These are phyloP conservation scores for Penicillium fimorum DNA, from an alignment of 495 filamentous ascomycete genomes.

Conservation along the genomic window DNA sequence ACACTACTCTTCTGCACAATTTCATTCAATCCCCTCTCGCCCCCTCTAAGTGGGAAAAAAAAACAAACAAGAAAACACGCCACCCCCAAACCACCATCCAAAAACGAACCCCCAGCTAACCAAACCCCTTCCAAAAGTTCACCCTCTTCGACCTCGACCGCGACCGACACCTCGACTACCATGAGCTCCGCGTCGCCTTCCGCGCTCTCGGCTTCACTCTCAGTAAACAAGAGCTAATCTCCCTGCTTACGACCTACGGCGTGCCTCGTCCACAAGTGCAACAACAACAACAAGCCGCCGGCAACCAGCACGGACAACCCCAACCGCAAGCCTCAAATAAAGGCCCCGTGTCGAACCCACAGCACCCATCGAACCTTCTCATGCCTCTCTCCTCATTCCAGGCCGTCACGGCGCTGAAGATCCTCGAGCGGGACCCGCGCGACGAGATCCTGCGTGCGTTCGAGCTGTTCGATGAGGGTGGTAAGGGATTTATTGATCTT, in stretches of 20 bases:
- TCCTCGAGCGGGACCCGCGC: conserved; percentile 75
- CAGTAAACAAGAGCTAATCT: conserved; percentile 76
- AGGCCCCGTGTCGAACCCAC: conserved; percentile 36
- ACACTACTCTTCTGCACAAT: neutral
- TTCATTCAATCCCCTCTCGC: neutral
- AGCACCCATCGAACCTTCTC: conserved; percentile 56
- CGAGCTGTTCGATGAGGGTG: conserved; percentile 77
- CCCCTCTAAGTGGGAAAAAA: neutral
- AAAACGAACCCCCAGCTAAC: conserved; percentile 18
- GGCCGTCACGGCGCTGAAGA: conserved; percentile 73
- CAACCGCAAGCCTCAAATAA: conserved; percentile 26
- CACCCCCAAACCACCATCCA: neutral
- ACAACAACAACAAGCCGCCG: conserved; percentile 29
- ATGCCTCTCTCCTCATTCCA: conserved; percentile 74
- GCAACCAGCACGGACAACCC: conserved; percentile 16
- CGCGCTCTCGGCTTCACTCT: conserved; percentile 94
- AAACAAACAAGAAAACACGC: neutral
- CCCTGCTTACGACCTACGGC: conserved; percentile 71
- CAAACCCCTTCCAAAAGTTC: conserved; percentile 58
- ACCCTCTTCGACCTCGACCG: conserved; percentile 96
- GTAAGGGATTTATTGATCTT: conserved; percentile 80
- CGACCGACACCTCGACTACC: conserved; percentile 91
- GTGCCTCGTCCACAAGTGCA: conserved; percentile 53
- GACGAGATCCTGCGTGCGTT: conserved; percentile 94
- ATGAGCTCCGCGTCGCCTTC: conserved; percentile 96